Base-by-base conservation (phyloP, 2,329 filamentous ascomycete genomes). In the Phyllachora maydis region DNA sequence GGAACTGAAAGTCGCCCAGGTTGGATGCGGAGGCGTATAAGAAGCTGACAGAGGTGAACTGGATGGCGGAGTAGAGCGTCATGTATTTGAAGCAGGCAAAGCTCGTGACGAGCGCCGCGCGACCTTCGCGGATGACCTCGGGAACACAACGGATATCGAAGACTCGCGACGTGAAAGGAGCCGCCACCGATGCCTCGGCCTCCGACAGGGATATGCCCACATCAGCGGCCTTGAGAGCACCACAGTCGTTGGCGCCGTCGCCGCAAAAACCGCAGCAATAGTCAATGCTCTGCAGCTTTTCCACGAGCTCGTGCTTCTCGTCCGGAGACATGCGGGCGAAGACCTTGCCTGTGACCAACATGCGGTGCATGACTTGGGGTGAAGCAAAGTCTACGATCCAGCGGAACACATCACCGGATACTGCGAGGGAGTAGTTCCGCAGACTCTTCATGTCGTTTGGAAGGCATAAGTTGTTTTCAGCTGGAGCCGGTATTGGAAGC, bases 21-120 rank as follows among this genome's bases (percentile, higher is more conserved):
- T 98, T 98, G 6, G 79, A 91, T 8, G 77, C 90, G 6, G 72
- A 82, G 5, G 82, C 78, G 46, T 98, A 98, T 10, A 98, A 61
- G 43, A 98, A 93, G 59, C 77, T 91, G 40, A 98, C 90, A 1
- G 79, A 81, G 6, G 81, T 91, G 54, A 98, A 98, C 46, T 98
- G 88, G 34, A 98, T 98, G n/a, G 88, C 85, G 3, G 83, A 95
- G 54, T 98, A 98, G 33, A 98, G 52, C 37, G 78, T 90, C 90
- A 98, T 98, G 50, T 91, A 98, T 54, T 95, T 98, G 63, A 98
- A 98, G 54, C 88, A 98, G 52, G 79, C 90, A 54, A 98, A 98
- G 47, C 82, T 92, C 8, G 88, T 98, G n/a, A 95, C 83, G 16
- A 98, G 61, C 16, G 90, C 79, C 11, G 85, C 85, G 31, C 90